Conservation (phyloP, 495 filamentous ascomycete species). For the Podospora comata region DNA sequence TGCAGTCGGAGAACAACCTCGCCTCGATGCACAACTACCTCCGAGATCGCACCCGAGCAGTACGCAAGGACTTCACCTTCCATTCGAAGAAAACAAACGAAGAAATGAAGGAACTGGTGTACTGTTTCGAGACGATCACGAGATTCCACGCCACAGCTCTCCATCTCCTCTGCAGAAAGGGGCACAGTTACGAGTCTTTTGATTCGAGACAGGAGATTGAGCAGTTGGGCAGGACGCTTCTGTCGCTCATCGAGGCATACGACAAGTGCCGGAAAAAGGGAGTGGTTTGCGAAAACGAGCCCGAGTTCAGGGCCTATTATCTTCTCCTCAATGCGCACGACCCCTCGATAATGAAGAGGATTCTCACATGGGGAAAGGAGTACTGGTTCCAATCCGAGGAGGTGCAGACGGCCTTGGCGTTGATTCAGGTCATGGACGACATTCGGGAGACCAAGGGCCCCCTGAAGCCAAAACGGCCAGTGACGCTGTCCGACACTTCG, state of each 20-base stretch:
- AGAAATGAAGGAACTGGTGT: slow-evolving; percentile 65
- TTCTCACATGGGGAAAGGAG: slow-evolving; percentile 74
- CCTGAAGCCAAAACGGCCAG: slow-evolving; percentile 36
- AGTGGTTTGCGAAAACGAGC: slow-evolving; percentile 63
- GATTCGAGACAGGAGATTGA: slow-evolving; percentile 86
- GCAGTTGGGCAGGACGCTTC: slow-evolving; percentile 81
- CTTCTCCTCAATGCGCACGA: slow-evolving; percentile 80
- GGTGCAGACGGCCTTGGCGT: slow-evolving; percentile 45
- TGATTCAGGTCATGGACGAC: slow-evolving; percentile 35
- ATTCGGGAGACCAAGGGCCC: slow-evolving; percentile 33
- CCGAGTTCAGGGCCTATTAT: slow-evolving; percentile 87
- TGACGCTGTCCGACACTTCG: slow-evolving; percentile 57
- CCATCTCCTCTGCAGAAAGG: slow-evolving; percentile 72
- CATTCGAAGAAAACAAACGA: slow-evolving; percentile 62
- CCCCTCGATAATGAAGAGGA: slow-evolving; percentile 68
- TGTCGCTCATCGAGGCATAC: slow-evolving; percentile 85
- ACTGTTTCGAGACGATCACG: slow-evolving; percentile 83
- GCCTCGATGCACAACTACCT: slow-evolving; percentile 77
- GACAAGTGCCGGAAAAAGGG: slow-evolving; percentile 61
- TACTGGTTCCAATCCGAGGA: slow-evolving; percentile 62
- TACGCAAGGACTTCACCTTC: slow-evolving; percentile 92
- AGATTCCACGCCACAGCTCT: slow-evolving; percentile 88
- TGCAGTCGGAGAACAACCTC: slow-evolving; percentile 61
- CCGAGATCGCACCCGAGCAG: slow-evolving; percentile 89
- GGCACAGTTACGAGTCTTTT: slow-evolving; percentile 65